These are phyloP conservation scores for Microsporum ferrugineum DNA, from an alignment of 2,329 filamentous ascomycete genomes.

Conservation along the genomic window DNA sequence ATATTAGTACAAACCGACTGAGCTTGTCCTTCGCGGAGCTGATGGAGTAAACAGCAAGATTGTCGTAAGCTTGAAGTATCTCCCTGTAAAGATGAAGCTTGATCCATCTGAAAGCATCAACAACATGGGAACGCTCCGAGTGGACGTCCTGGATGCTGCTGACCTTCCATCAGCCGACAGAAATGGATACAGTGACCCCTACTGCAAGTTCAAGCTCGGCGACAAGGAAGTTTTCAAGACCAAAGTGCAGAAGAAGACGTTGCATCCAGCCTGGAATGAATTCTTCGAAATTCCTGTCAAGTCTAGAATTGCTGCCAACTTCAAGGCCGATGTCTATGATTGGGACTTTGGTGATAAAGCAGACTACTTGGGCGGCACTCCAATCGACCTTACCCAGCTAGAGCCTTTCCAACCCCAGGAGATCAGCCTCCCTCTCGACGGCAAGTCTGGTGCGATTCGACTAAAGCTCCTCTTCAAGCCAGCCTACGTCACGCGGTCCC, in stretches of 20 bases:
- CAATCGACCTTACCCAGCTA: slow-evolving; percentile 64
- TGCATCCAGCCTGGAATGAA: slow-evolving; percentile 92
- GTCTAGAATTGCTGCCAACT: slow-evolving; percentile 73
- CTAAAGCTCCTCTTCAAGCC: slow-evolving; percentile 85
- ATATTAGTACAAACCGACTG: slow-evolving; percentile 71
- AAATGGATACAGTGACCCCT: slow-evolving; percentile 94
- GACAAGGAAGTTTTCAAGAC: slow-evolving; percentile 89
- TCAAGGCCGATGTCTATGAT: slow-evolving; percentile 75
- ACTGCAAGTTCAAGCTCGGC: slow-evolving; percentile 87
- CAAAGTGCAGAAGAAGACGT: slow-evolving; percentile 90
- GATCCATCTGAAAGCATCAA: slow-evolving; percentile 96
- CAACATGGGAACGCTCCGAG: slow-evolving; percentile 90
- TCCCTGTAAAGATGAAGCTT: slow-evolving; percentile 86
- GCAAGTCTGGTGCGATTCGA: slow-evolving; percentile 74
- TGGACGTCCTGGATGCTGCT: slow-evolving; percentile 78
- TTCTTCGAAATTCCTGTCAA: slow-evolving; percentile 76
- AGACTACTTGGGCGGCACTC: slow-evolving; percentile 69
- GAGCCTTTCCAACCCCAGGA: slow-evolving; percentile 79
- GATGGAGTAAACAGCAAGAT: slow-evolving; percentile 67
- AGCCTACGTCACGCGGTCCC: slow-evolving; percentile 73
- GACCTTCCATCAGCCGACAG: slow-evolving; percentile 88
- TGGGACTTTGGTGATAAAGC: slow-evolving; percentile 96
- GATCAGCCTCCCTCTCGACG: slow-evolving; percentile 63
- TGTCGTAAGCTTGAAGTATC: slow-evolving; percentile 86
- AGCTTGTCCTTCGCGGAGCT: slow-evolving; percentile 65